Evolutionary conservation across 495 filamentous ascomycete genomes (phyloP).

Genomic region (Cairneyella variabilis): DNA sequence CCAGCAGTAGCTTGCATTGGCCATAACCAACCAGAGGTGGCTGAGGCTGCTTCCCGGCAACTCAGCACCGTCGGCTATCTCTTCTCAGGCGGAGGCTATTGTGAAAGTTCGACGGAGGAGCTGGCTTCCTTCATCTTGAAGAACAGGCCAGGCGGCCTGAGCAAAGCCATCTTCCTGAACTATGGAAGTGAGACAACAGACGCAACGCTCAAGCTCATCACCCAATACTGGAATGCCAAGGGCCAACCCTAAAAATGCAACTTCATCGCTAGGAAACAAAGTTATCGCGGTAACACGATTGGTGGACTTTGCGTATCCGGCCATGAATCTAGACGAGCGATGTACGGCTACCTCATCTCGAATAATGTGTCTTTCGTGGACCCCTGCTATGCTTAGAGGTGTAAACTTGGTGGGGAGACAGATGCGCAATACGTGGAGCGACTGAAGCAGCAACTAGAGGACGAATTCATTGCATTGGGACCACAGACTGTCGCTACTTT

Average conservation of each 20-base stretch:
- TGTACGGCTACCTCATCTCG: conserved; percentile 60
- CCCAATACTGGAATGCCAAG: conserved; percentile 55
- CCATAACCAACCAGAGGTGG: conserved; percentile 37
- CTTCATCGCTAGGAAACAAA: conserved; percentile 60
- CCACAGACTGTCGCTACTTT: conserved; percentile 70
- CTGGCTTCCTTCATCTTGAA: no score
- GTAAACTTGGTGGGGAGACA: conserved; percentile 39
- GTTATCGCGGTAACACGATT: conserved; percentile 71
- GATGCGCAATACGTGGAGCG: conserved; percentile 42
- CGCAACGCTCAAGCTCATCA: conserved; percentile 57
- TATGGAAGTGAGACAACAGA: conserved; percentile 61
- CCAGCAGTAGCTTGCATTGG: conserved; percentile 48
- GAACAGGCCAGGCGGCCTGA: no score
- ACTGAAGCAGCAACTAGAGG: conserved; percentile 61
- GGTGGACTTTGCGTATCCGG: conserved; percentile 58
- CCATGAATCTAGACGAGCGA: conserved; percentile 52
- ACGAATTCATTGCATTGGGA: conserved; percentile 64
- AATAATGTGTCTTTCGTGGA: conserved; percentile 58
- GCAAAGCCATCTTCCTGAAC: conserved; percentile 32
- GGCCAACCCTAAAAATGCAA: conserved; percentile 27
- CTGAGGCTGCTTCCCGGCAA: conserved; percentile 33
- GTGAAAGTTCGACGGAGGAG: conserved; percentile 39
- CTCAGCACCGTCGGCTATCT: conserved; percentile 33
- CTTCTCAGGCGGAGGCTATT: conserved; percentile 34
- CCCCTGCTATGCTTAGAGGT: conserved; percentile 61